phyloP scores from a whole-genome alignment of 768 basidiomycete species.

The Hygrophorus russula region DNA sequence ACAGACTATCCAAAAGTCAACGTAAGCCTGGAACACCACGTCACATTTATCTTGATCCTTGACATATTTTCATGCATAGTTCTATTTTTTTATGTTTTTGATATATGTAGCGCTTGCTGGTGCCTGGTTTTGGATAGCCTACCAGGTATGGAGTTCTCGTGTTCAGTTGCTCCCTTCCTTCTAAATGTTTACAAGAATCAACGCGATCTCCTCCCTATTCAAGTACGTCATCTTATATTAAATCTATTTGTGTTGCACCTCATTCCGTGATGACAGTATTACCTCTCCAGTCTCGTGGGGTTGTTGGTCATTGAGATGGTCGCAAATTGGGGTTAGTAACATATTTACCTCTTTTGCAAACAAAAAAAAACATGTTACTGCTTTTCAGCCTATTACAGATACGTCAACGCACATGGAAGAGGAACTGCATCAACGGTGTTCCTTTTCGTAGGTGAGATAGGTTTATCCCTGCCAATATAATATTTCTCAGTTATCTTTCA shows the following conservation, averaged over 20 bases:
- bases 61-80: constrained; percentile 32
- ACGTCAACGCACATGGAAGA: constrained; percentile 80
- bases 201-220: constrained; percentile 79
- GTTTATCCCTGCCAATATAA: background rate
- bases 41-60: background rate
- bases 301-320: constrained; percentile 92
- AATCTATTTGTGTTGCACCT: background rate
- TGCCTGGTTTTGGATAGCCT: constrained; percentile 80
- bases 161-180: no score
- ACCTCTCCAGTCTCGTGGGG: constrained; percentile 79
- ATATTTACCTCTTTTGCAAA: constrained; percentile 3
- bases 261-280: constrained; percentile 43
- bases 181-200: constrained; percentile 33
- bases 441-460: constrained; percentile 72
- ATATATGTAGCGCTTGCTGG: constrained; percentile 60
- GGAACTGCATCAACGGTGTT: constrained; percentile 73
- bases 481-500: constrained; percentile 16
- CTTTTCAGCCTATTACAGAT: constrained; percentile 76
- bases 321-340: constrained; percentile 66
- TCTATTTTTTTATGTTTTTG: constrained; percentile 78
- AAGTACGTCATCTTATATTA: constrained; percentile 34
- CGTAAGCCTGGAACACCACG: constrained; percentile 32
- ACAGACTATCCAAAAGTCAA: constrained; percentile 96
- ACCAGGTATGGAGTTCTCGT: constrained; percentile 11
- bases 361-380: constrained; percentile 1